A percentile compares a stretch with the other conserved stretches of the same genome.
These are phyloP conservation scores for Exophiala phaeomuriformis DNA, from an alignment of 2,329 filamentous ascomycete genomes.

Conservation along the genomic window DNA sequence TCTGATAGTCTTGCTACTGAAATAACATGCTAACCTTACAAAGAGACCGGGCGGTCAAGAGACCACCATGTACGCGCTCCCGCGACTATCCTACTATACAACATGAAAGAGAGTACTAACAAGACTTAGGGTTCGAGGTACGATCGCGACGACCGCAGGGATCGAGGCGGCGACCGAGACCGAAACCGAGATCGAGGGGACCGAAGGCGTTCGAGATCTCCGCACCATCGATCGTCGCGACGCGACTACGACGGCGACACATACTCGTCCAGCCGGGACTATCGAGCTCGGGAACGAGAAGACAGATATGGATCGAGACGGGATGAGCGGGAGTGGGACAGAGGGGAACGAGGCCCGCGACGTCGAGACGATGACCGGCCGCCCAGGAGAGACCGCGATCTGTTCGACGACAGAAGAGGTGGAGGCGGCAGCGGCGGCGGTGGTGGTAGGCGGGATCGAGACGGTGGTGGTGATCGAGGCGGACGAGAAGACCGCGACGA, in stretches of 20 bases:
- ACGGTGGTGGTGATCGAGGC: slow-evolving; percentile 33
- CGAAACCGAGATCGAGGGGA: slow-evolving; percentile 37
- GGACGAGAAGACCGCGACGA: slow-evolving; percentile 46
- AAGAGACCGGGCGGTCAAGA: slow-evolving; percentile 48
- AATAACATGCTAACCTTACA: slow-evolving; percentile 30
- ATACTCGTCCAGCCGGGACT: slow-evolving; percentile 88
- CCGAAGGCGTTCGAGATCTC: slow-evolving; percentile 78
- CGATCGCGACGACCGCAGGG: slow-evolving; percentile 38
- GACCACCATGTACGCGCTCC: slow-evolving; percentile 43
- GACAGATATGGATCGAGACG: slow-evolving; percentile 69
- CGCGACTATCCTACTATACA: background rate
- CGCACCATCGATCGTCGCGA: slow-evolving; percentile 61
- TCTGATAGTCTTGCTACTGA: background rate
- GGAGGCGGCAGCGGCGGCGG: slow-evolving; percentile 37
- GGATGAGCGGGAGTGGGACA: slow-evolving; percentile 69
- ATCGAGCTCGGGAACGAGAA: slow-evolving; percentile 87
- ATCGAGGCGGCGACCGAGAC: slow-evolving; percentile 39
- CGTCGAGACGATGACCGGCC: slow-evolving; percentile 61
- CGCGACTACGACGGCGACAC: slow-evolving; percentile 72
- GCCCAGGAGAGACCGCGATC: slow-evolving; percentile 51
- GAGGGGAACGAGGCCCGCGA: slow-evolving; percentile 53
- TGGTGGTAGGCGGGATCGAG: slow-evolving; percentile 25
- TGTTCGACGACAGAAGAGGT: slow-evolving; percentile 56
- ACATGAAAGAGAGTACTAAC: slow-evolving; percentile 22
- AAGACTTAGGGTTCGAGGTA: slow-evolving; percentile 40